Conservation (phyloP, 768 basidiomycete species). For the Goffeauzyma gilvescens region DNA sequence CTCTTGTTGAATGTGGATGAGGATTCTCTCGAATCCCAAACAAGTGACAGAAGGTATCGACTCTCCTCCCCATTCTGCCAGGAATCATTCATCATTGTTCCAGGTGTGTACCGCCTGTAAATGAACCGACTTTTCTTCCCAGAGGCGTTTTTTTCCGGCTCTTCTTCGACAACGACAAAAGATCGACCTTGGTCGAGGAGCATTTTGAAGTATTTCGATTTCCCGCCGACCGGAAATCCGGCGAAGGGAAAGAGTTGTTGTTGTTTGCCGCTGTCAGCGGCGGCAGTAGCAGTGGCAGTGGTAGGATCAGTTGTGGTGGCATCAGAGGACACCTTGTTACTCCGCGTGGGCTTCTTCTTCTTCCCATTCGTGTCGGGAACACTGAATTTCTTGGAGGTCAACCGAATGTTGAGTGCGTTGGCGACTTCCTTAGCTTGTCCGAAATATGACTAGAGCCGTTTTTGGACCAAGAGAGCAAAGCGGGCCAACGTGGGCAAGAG, state of each 20-base stretch:
- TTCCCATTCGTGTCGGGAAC: conserved; percentile 44
- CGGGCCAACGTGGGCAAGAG: no score
- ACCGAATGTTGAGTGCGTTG: conserved; percentile 50
- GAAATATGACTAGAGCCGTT: conserved; percentile 88
- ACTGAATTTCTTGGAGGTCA: conserved; percentile 40
- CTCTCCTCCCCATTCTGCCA: conserved; percentile 73
- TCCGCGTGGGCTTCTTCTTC: conserved; percentile 23
- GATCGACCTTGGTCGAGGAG: conserved; percentile 66
- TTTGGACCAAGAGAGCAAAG: no score
- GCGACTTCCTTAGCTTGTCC: conserved; percentile 69
- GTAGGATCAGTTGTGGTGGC: conserved; percentile 12
- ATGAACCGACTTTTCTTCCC: conserved; percentile 41
- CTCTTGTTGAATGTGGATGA: background rate
- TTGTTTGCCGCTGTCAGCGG: conserved; percentile 5
- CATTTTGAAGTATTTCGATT: conserved; percentile 73
- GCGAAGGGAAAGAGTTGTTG: conserved; percentile 75
- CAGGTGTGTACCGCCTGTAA: conserved; percentile 72
- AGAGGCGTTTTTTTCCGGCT: conserved; percentile 12
- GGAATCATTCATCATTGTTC: conserved; percentile 78
- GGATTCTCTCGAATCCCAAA: conserved; percentile 1
- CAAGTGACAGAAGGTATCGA: conserved; percentile 67
- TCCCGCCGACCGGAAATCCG: conserved; percentile 69
- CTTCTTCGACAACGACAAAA: conserved; percentile 83
- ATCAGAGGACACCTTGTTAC: background rate
- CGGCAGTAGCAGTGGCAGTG: no score